A percentile compares a stretch with the other conserved stretches of the same genome.
phyloP scores from a whole-genome alignment of 148 eudicot genomes.

The Camellia granthamiana region DNA sequence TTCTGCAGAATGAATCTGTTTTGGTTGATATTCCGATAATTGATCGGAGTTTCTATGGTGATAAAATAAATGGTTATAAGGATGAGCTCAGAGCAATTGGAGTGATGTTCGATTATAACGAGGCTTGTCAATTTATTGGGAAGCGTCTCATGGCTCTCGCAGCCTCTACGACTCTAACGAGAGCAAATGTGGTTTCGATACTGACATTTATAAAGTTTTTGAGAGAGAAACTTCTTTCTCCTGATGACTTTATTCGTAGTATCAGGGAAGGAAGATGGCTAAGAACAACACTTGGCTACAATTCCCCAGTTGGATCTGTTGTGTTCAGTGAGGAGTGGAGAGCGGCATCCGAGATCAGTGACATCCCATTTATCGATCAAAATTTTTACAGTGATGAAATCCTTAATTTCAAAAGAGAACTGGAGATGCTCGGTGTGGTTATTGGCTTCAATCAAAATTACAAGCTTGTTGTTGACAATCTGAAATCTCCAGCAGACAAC shows the following conservation, averaged over 20 bases:
- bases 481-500: conserved; percentile 30
- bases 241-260: conserved; percentile 32
- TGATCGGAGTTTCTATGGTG: conserved; percentile 44
- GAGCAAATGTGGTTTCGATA: conserved; percentile 47
- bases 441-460: conserved; percentile 31
- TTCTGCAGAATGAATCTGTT: conserved; percentile 44
- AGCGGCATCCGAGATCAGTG: conserved; percentile 40
- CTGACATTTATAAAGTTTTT: conserved; percentile 46
- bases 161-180: conserved; percentile 29
- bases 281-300: conserved; percentile 47
- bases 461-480: conserved; percentile 33
- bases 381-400: conserved; percentile 41
- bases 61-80: conserved; percentile 27
- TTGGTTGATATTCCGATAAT: conserved; percentile 58
- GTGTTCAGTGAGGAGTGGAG: conserved; percentile 42
- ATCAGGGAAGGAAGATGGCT: conserved; percentile 47
- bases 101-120: conserved; percentile 44
- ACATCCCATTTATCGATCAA: conserved; percentile 49
- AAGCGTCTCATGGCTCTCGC: conserved; percentile 50
- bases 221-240: conserved; percentile 36
- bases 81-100: conserved; percentile 54
- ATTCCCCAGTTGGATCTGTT: conserved; percentile 41
- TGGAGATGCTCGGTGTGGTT: conserved; percentile 47
- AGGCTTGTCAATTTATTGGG: conserved; percentile 52
- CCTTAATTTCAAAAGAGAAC: conserved; percentile 36